Evolutionary conservation across 2,329 filamentous ascomycete genomes (phyloP).

Genomic region (Tolypocladium sp.): DNA sequence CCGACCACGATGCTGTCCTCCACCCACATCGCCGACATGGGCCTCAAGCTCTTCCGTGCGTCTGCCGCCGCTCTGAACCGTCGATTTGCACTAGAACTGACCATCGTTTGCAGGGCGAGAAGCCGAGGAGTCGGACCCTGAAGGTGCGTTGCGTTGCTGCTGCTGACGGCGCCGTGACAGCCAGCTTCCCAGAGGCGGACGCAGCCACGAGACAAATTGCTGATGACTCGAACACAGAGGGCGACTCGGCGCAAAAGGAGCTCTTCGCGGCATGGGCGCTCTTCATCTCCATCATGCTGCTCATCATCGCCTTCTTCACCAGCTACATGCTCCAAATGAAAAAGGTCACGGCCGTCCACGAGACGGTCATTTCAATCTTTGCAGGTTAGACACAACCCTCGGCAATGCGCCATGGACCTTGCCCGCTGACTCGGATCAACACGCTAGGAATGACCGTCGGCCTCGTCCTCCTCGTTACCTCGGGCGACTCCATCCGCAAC

Average conservation of each 20-base stretch:
- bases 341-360: constrained; percentile 94
- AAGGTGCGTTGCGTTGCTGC: constrained; percentile 19
- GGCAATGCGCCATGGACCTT: background rate
- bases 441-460: constrained; percentile 84
- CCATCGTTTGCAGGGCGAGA: constrained; percentile 2
- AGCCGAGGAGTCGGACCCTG: constrained; percentile 22
- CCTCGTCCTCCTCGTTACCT: constrained; percentile 72
- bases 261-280: constrained; percentile 94
- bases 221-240: constrained; percentile 34
- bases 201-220: background rate
- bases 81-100: background rate
- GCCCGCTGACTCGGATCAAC: background rate
- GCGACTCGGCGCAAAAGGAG: constrained; percentile 84
- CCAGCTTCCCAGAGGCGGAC: background rate
- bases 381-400: constrained; percentile 28
- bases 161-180: background rate
- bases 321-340: constrained; percentile 95
- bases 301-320: constrained; percentile 90
- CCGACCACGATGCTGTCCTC: constrained; percentile 13
- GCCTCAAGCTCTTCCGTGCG: constrained; percentile 23
- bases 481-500: constrained; percentile 75
- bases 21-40: constrained; percentile 16
- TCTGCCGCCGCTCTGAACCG: background rate
- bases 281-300: constrained; percentile 89
- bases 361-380: constrained; percentile 97